Percentiles rank a stretch among this genome's conserved stretches.
These are phyloP conservation scores for Suhomyces bokatorum DNA, from an alignment of 1,139 yeast genomes.

Conservation along the genomic window DNA sequence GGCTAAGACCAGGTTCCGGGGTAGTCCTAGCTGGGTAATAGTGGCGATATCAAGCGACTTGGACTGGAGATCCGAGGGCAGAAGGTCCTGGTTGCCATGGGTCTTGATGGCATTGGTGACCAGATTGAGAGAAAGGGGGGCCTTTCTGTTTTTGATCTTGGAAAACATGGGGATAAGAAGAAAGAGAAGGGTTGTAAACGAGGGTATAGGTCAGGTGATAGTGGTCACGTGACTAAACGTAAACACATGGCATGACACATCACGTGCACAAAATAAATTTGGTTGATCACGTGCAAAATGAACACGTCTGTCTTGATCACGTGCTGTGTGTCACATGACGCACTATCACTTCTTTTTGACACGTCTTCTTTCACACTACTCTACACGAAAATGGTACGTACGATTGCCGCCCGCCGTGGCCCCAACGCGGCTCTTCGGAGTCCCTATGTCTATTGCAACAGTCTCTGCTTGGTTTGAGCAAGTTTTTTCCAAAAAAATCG, in stretches of 20 bases:
- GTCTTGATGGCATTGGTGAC: constrained; percentile 57
- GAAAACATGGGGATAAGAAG: constrained; percentile 39
- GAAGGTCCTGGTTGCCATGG: constrained; percentile 41
- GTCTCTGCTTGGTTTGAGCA: no score
- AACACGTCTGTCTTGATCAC: no score
- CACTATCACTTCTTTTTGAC: background rate
- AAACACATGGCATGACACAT: no score
- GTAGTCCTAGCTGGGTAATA: constrained; percentile 41
- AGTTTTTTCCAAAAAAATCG: no score
- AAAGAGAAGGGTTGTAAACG: background rate
- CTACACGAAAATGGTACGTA: constrained; percentile 7
- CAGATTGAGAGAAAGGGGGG: constrained; percentile 48
- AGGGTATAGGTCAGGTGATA: background rate
- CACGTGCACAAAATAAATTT: no score
- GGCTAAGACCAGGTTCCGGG: constrained; percentile 50
- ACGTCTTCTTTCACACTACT: constrained; percentile 4
- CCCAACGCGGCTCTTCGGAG: no score
- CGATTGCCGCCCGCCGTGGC: background rate
- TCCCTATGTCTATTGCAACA: no score
- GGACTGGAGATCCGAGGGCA: constrained; percentile 40
- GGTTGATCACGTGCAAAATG: no score
- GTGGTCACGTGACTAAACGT: no score
- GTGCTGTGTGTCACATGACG: background rate
- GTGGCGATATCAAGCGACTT: constrained; percentile 38
- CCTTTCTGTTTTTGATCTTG: constrained; percentile 45